Percentiles rank a stretch among this genome's conserved stretches.
phyloP scores from a whole-genome alignment of 805 yeast species.

The Ogataea chonburiensis region DNA sequence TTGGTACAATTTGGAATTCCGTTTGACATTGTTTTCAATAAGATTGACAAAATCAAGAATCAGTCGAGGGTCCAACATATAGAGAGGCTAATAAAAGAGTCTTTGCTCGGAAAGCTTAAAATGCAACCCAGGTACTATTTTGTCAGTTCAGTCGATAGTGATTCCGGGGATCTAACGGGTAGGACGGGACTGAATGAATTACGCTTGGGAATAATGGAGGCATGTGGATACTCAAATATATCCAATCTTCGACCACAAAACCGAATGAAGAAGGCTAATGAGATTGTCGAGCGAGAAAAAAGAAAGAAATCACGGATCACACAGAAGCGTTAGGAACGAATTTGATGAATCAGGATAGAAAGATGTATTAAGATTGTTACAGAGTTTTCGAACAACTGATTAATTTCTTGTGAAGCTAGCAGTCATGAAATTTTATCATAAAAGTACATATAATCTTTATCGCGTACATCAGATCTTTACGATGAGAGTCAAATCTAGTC shows the following conservation, averaged over 20 bases:
- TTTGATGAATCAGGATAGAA: too few relatives aligned
- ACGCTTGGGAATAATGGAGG: constrained; percentile 49
- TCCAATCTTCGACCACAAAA: constrained; percentile 14
- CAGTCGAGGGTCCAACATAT: constrained; percentile 35
- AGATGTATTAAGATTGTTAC: background rate
- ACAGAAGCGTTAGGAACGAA: background rate
- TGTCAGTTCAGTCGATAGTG: constrained; percentile 45
- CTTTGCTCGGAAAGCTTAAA: constrained; percentile 41
- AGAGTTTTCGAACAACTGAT: background rate
- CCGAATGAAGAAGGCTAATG: constrained; percentile 13
- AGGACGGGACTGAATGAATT: constrained; percentile 57
- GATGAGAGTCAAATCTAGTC: constrained; percentile 8
- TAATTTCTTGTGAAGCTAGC: too few relatives aligned
- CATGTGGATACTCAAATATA: constrained; percentile 42
- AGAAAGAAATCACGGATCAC: constrained; percentile 1
- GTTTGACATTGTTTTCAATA: constrained; percentile 75
- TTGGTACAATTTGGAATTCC: constrained; percentile 57
- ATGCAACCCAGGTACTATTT: constrained; percentile 44
- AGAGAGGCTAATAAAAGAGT: constrained; percentile 37
- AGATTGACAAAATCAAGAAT: constrained; percentile 57
- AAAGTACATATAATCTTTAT: background rate
- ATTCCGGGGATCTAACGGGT: constrained; percentile 19
- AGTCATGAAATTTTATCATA: too few relatives aligned
- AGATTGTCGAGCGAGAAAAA: constrained; percentile 17
- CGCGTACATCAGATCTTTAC: too few relatives aligned